Evolutionary conservation across 1,139 yeast genomes (phyloP).

Genomic region (Lodderomyces orthopsilosis): DNA sequence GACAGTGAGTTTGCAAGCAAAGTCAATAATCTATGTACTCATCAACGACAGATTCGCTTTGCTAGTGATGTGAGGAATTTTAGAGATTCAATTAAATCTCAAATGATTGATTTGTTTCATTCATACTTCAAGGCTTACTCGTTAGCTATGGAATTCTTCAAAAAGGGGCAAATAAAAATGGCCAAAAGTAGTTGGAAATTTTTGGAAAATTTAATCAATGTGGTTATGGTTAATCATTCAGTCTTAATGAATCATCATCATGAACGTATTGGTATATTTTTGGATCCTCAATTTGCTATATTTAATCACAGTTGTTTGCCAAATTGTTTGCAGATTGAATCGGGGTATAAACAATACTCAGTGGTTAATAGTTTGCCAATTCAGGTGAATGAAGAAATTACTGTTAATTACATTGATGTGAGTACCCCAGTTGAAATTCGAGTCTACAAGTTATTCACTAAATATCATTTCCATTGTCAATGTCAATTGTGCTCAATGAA

Average conservation of each 20-base stretch:
- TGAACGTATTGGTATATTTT: constrained; percentile 28
- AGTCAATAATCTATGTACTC: constrained; percentile 13
- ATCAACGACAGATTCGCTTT: constrained; percentile 9
- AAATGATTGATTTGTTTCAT: constrained; percentile 6
- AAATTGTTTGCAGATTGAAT: constrained; percentile 23
- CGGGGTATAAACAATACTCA: constrained; percentile 4
- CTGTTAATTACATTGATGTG: constrained; percentile 24
- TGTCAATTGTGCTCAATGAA: constrained; percentile 25
- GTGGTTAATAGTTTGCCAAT: constrained; percentile 19
- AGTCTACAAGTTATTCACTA: constrained; percentile 7
- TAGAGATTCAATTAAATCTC: constrained; percentile 6
- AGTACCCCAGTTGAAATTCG: constrained; percentile 11
- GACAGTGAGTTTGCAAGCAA: constrained; percentile 9
- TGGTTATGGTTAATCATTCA: constrained; percentile 12
- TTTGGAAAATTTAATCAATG: constrained; percentile 11
- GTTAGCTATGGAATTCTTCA: constrained; percentile 6
- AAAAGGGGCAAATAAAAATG: constrained; percentile 6
- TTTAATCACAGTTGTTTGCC: constrained; percentile 33
- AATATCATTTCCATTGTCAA: constrained; percentile 31
- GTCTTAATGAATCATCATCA: constrained; percentile 9
- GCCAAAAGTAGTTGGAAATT: constrained; percentile 13
- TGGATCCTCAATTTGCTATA: constrained; percentile 36
- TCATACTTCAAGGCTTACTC: constrained; percentile 7
- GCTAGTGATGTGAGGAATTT: constrained; percentile 7
- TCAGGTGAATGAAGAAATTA: constrained; percentile 22